A percentile compares a stretch with the other conserved stretches of the same genome.
phyloP scores from a whole-genome alignment of 805 yeast genomes.

The Sugiyamaella marilandica region DNA sequence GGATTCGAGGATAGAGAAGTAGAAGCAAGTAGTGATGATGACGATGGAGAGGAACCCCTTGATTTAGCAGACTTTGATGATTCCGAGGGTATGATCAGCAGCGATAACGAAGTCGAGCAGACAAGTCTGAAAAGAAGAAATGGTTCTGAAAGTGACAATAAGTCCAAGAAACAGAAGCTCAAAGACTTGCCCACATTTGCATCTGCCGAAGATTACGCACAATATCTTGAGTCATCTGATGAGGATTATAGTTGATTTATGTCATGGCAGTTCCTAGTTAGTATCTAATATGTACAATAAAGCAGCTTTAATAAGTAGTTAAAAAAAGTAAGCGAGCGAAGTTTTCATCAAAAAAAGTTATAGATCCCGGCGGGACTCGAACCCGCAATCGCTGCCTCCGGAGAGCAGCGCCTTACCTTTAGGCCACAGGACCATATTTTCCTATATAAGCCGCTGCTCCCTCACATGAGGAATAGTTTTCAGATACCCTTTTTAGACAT shows the following conservation, averaged over 20 bases:
- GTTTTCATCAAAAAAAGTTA: slow-evolving; percentile 3
- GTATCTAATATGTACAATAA: background rate
- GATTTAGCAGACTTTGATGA: slow-evolving; percentile 34
- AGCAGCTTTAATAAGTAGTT: background rate
- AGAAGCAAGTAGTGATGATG: slow-evolving; percentile 19
- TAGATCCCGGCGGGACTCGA: slow-evolving; percentile 27
- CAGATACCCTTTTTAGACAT: too few relatives aligned
- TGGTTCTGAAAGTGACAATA: slow-evolving; percentile 27
- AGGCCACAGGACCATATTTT: slow-evolving; percentile 23
- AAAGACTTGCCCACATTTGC: slow-evolving; percentile 80
- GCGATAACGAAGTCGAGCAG: slow-evolving; percentile 34
- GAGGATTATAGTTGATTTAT: slow-evolving; percentile 28
- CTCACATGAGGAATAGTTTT: too few relatives aligned
- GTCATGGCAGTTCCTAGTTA: background rate
- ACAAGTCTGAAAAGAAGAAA: slow-evolving; percentile 23
- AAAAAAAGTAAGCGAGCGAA: background rate
- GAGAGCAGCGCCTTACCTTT: slow-evolving; percentile 28
- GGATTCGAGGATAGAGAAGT: slow-evolving; percentile 24
- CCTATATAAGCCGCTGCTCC: background rate
- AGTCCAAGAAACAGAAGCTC: slow-evolving; percentile 51
- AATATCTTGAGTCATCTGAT: slow-evolving; percentile 63
- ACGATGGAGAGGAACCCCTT: slow-evolving; percentile 23
- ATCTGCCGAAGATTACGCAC: slow-evolving; percentile 79
- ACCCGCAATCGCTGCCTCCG: slow-evolving; percentile 29
- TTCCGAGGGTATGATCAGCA: slow-evolving; percentile 37